Evolutionary conservation across 148 eudicot genomes (phyloP).

Genomic region (Rhododendron williamsianum): DNA sequence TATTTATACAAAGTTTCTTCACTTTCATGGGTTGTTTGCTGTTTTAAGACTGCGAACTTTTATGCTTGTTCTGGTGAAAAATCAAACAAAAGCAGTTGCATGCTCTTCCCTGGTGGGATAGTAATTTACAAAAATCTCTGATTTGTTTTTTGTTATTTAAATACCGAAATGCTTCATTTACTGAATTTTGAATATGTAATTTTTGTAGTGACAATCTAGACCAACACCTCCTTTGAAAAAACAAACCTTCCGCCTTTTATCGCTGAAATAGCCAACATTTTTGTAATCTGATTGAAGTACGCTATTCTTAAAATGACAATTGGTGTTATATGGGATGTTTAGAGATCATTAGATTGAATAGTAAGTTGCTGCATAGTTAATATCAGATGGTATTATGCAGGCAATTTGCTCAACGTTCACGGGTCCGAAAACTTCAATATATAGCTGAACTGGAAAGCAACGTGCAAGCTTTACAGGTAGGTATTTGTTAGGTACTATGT

Average conservation of each 20-base stretch:
- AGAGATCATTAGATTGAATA: not conserved
- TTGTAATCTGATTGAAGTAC: not conserved
- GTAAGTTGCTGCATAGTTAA: not conserved
- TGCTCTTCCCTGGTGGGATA: not conserved
- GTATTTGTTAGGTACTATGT: not conserved
- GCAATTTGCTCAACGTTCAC: constrained; percentile 97
- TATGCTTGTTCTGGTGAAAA: constrained; percentile 10
- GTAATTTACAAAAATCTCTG: too few species aligned
- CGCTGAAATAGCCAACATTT: not conserved
- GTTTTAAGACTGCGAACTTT: not conserved
- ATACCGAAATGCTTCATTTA: not conserved
- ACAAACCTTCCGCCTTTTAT: not conserved
- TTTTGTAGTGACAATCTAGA: not conserved
- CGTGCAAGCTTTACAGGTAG: constrained; percentile 86
- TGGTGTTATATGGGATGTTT: not conserved
- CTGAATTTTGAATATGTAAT: not conserved
- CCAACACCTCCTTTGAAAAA: not conserved
- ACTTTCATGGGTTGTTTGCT: not conserved
- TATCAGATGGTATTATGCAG: constrained; percentile 37
- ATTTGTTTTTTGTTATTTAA: not conserved
- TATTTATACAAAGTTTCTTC: not conserved
- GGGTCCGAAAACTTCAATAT: constrained; percentile 94
- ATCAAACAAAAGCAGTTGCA: not conserved
- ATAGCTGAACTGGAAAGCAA: constrained; percentile 92
- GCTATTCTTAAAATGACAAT: not conserved